Base-by-base conservation (phyloP, 164 flowering plant genomes). In the Amborella trichopoda region DNA sequence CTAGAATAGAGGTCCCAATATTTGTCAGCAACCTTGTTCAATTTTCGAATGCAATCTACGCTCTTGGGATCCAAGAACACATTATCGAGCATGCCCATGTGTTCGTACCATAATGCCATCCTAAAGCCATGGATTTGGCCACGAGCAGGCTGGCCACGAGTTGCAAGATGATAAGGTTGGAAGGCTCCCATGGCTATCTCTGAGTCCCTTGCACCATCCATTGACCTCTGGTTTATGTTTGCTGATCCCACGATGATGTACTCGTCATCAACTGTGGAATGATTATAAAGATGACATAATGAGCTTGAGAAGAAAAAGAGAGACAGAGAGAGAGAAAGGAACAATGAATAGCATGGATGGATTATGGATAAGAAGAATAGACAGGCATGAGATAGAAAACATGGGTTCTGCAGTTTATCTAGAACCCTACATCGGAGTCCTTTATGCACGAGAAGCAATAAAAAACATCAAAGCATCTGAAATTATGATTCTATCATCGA, bases 131-230 rank as follows among this genome's bases (percentile, higher is more conserved):
- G 75, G 25, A 85, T 62, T 14, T 30, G 34, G 0, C 93, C 95
- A 59, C 67, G 68, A 14, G 78, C 77, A 18, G 72, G 75, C 37
- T 67, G 25, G 40, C 34, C 44, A 9, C 43, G 44, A 26, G 58
- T 49, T 4, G 77, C 64, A 3, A 86, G 47, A 30, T 86, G 84
- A 47, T 64, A 43, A 2, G 89, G 91, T 49, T 86, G 95, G 63
- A 62, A 82, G 17, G 71, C 86, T 17, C 93, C 95, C 86, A 82
- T 80, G 3, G 91, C 91, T 21, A 85, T 85, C 55, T 85, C 95
- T 2, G 95, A 56, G 56, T 85, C 95, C 54, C 95, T 69, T 0
- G 66, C 77, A 4, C 91, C 95, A 23, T 79, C 95, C 90, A 84
- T 70, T 24, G 95, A 84, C 43, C 95, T 66, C 44, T 84, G 88